These are phyloP conservation scores for Escovopsis sp. DNA, from an alignment of 2,329 filamentous ascomycete species.

Conservation along the genomic window DNA sequence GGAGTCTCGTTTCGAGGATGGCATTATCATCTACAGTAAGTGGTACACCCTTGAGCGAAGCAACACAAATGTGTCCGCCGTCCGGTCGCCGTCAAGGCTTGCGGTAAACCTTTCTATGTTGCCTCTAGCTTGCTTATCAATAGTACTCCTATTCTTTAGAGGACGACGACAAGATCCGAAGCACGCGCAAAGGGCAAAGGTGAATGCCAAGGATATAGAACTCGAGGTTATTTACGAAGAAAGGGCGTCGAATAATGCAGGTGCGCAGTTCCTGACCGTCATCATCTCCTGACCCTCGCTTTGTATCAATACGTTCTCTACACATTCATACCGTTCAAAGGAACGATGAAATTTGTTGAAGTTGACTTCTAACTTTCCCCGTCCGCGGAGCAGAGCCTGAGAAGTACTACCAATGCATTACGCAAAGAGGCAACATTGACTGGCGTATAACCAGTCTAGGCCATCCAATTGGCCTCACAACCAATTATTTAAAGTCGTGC, in stretches of 20 bases:
- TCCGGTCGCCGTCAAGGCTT: too few species aligned
- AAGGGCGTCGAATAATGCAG: not conserved
- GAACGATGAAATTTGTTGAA: too few species aligned
- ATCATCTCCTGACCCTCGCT: too few species aligned
- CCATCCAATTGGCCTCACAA: conserved; percentile 2
- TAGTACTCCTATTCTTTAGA: not conserved
- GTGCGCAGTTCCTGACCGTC: not conserved
- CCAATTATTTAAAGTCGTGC: not conserved
- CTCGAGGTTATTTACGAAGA: conserved; percentile 4
- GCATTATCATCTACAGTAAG: conserved; percentile 8
- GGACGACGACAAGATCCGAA: conserved; percentile 4
- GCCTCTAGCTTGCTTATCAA: too few species aligned
- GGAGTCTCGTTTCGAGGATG: conserved; percentile 8
- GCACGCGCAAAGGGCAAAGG: not conserved
- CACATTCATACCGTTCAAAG: too few species aligned
- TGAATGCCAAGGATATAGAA: not conserved
- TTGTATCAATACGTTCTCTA: too few species aligned
- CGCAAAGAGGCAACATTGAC: too few species aligned
- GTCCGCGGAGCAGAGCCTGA: too few species aligned
- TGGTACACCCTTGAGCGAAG: not conserved
- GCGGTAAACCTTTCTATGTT: too few species aligned
- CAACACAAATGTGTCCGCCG: too few species aligned
- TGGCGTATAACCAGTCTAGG: conserved; percentile 3
- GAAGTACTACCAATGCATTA: too few species aligned
- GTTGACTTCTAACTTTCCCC: too few species aligned